A percentile compares a stretch with the other conserved stretches of the same genome.
Evolutionary conservation across 164 flowering plant genomes (phyloP).

Genomic region (Chimonanthus praecox): DNA sequence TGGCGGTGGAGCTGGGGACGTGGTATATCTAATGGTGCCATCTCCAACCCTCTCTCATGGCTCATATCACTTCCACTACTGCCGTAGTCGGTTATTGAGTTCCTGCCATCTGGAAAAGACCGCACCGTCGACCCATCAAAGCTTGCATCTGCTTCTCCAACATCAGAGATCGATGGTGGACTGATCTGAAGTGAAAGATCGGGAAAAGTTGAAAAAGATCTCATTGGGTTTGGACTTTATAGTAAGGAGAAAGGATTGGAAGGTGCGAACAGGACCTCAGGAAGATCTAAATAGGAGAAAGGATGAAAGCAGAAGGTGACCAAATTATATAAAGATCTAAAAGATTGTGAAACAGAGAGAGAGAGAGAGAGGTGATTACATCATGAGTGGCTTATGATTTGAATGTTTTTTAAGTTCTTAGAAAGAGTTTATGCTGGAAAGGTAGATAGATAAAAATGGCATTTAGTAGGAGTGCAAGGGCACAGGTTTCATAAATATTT

Average conservation of each 20-base stretch:
- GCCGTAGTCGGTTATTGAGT: constrained; percentile 49
- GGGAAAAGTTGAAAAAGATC: constrained; percentile 35
- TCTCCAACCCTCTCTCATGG: constrained; percentile 55
- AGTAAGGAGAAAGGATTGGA: constrained; percentile 11
- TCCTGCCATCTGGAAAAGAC: constrained; percentile 24
- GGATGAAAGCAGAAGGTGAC: neutral
- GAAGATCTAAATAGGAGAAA: neutral
- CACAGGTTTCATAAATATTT: neutral
- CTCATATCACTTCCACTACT: constrained; percentile 69
- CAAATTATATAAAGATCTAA: constrained; percentile 16
- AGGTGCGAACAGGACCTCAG: neutral
- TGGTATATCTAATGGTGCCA: constrained; percentile 14
- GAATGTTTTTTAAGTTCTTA: constrained; percentile 25
- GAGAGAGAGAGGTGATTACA: constrained; percentile 34
- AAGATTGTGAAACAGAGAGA: neutral
- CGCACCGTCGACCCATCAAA: constrained; percentile 20
- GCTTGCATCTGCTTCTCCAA: constrained; percentile 19
- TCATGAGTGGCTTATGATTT: constrained; percentile 91
- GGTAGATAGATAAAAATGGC: constrained; percentile 4
- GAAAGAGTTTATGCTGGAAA: constrained; percentile 1
- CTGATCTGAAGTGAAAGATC: constrained; percentile 85
- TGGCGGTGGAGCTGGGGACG: constrained; percentile 14
- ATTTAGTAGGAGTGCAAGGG: neutral
- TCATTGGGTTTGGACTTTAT: constrained; percentile 22
- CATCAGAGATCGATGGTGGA: constrained; percentile 41